phyloP scores from a whole-genome alignment of 2,329 filamentous ascomycete species.

The Drechslera avenae region DNA sequence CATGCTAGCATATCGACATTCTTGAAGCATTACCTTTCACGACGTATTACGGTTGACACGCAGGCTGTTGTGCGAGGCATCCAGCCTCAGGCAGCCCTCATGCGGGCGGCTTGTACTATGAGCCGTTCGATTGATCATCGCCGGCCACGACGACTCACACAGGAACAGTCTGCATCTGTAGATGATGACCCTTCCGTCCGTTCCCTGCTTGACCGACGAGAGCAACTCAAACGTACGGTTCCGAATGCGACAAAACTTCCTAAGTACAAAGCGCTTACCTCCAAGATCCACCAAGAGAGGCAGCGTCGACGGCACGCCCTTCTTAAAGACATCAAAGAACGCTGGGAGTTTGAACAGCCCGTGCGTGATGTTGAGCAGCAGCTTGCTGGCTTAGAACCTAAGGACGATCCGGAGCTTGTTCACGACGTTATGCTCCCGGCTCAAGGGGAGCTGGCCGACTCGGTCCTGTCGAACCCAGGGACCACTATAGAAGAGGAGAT shows the following conservation, averaged over 20 bases:
- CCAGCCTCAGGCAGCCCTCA: slow-evolving; percentile 15
- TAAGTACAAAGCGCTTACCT: slow-evolving; percentile 21
- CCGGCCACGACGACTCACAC: slow-evolving; percentile 17
- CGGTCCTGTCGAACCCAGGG: slow-evolving; percentile 1
- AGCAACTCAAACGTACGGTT: slow-evolving; percentile 18
- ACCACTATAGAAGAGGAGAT: slow-evolving; percentile 13
- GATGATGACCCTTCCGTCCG: slow-evolving; percentile 17
- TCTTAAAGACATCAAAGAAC: slow-evolving; percentile 1
- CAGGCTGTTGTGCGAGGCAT: slow-evolving; percentile 20
- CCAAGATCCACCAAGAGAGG: slow-evolving; percentile 17
- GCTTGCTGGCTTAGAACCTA: slow-evolving; percentile 19
- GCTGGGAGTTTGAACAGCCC: slow-evolving; percentile 14
- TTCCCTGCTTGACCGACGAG: slow-evolving; percentile 14
- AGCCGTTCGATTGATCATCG: slow-evolving; percentile 21
- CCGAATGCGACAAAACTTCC: slow-evolving; percentile 17
- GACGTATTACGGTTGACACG: slow-evolving; percentile 18
- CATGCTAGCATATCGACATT: slow-evolving; percentile 4
- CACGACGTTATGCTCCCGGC: slow-evolving; percentile 8
- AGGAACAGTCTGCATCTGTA: slow-evolving; percentile 20
- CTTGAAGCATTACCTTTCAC: slow-evolving; percentile 16
- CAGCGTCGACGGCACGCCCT: slow-evolving; percentile 7
- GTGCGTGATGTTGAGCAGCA: slow-evolving; percentile 23
- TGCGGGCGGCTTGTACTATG: slow-evolving; percentile 25
- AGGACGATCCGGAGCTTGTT: slow-evolving; percentile 8
- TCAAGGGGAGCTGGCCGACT: slow-evolving; percentile 9